Conservation (phyloP, 1,284 basidiomycete species). For the Farysia itapuensis region DNA sequence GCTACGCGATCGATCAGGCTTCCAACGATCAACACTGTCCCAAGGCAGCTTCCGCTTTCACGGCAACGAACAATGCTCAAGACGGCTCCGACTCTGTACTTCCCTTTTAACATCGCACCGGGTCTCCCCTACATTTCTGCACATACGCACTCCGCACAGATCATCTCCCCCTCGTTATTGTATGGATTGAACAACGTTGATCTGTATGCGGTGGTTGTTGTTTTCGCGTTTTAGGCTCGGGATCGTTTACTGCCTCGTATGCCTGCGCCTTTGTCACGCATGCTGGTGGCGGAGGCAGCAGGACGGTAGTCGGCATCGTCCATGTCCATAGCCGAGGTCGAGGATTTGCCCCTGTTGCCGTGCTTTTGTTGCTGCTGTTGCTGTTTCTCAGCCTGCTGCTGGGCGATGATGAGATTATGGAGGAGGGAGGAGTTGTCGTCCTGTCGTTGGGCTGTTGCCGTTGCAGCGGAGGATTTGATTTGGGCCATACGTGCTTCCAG, state of each 20-base stretch:
- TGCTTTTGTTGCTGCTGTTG: constrained; percentile 12
- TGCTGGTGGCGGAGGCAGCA: background rate
- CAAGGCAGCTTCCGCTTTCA: constrained; percentile 25
- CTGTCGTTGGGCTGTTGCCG: constrained; percentile 1
- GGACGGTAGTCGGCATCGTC: constrained; percentile 6
- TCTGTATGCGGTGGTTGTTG: too few species aligned
- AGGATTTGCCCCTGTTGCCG: background rate
- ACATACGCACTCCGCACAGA: too few species aligned
- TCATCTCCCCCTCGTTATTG: too few species aligned
- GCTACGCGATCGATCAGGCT: constrained; percentile 83
- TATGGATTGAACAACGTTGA: too few species aligned
- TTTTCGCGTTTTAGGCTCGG: constrained; percentile 14
- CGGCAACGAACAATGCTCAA: constrained; percentile 13
- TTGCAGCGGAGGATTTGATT: constrained; percentile 3
- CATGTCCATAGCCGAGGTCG: constrained; percentile 17
- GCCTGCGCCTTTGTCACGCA: constrained; percentile 13
- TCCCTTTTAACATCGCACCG: constrained; percentile 13
- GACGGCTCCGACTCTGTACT: constrained; percentile 17
- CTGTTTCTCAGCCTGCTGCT: constrained; percentile 15
- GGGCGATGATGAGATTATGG: constrained; percentile 8
- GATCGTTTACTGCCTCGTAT: constrained; percentile 26
- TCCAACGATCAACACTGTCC: constrained; percentile 52
- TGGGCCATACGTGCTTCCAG: constrained; percentile 13
- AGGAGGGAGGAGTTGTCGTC: constrained; percentile 16
- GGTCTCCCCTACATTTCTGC: too few species aligned